These are phyloP conservation scores for Gossypium davidsonii DNA, from an alignment of 441 rosid genomes.

Conservation along the genomic window DNA sequence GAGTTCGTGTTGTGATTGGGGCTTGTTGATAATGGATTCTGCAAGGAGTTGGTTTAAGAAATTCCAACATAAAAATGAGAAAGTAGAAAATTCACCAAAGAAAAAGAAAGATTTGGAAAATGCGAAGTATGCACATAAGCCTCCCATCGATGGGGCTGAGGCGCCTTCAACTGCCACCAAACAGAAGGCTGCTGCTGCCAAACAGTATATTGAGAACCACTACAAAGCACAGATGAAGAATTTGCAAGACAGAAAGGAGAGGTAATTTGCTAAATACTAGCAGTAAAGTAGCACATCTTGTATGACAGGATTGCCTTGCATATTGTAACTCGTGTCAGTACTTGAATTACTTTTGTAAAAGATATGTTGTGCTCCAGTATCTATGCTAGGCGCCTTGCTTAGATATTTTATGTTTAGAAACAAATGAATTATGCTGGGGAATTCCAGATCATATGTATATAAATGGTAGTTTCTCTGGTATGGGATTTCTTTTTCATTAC, in stretches of 20 bases:
- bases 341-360: not conserved
- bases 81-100: slow-evolving; percentile 22
- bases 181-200: slow-evolving; percentile 45
- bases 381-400: not conserved
- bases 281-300: not conserved
- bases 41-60: slow-evolving; percentile 42
- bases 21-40: slow-evolving; percentile 25
- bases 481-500: not conserved
- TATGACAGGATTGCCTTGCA: not conserved
- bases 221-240: slow-evolving; percentile 40
- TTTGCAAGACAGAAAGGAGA: slow-evolving; percentile 41
- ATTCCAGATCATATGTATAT: not conserved
- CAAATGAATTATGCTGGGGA: not conserved
- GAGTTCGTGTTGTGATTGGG: not conserved
- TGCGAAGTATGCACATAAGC: slow-evolving; percentile 23
- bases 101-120: slow-evolving; percentile 31
- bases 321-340: not conserved
- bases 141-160: slow-evolving; percentile 32
- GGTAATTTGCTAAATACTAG: slow-evolving; percentile 19
- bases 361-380: not conserved
- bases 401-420: not conserved
- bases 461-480: not conserved
- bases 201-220: slow-evolving; percentile 46
- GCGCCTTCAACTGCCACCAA: slow-evolving; percentile 40
- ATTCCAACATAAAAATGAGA: slow-evolving; percentile 30